A percentile compares a stretch with the other conserved stretches of the same genome.
Evolutionary conservation across 345 rosid genomes (phyloP).

Genomic region (Jatropha curcas): DNA sequence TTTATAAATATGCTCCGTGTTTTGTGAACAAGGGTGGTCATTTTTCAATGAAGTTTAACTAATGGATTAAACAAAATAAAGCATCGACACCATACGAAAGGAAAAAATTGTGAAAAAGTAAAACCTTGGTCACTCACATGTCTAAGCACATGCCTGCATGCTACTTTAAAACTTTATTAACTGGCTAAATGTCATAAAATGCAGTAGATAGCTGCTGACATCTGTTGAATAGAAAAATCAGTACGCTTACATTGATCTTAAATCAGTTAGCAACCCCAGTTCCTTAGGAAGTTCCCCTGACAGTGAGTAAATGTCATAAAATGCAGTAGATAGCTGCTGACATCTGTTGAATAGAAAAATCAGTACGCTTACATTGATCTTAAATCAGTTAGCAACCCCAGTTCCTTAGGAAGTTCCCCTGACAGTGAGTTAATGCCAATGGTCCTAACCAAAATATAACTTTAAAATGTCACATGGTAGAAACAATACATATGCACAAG

Average conservation of each 20-base stretch:
- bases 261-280: constrained; percentile 58
- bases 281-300: constrained; percentile 71
- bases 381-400: constrained; percentile 60
- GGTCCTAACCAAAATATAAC: constrained; percentile 35
- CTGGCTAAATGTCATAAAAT: no score
- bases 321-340: no score
- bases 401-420: constrained; percentile 67
- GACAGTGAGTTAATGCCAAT: constrained; percentile 55
- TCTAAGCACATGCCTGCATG: no score
- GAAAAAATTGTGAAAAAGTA: no score
- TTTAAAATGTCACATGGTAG: background rate
- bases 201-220: no score
- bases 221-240: background rate
- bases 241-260: constrained; percentile 10
- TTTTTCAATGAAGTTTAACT: no score
- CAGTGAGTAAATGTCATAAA: constrained; percentile 44
- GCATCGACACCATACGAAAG: no score
- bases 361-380: constrained; percentile 42
- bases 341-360: background rate
- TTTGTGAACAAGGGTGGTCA: no score
- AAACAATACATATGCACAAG: background rate
- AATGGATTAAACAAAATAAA: no score
- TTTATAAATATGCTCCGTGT: no score
- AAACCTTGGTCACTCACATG: no score
- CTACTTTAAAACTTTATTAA: no score